Evolutionary conservation across 2,329 filamentous ascomycete species (phyloP).

Genomic region (Neofusicoccum kwambonambiense): DNA sequence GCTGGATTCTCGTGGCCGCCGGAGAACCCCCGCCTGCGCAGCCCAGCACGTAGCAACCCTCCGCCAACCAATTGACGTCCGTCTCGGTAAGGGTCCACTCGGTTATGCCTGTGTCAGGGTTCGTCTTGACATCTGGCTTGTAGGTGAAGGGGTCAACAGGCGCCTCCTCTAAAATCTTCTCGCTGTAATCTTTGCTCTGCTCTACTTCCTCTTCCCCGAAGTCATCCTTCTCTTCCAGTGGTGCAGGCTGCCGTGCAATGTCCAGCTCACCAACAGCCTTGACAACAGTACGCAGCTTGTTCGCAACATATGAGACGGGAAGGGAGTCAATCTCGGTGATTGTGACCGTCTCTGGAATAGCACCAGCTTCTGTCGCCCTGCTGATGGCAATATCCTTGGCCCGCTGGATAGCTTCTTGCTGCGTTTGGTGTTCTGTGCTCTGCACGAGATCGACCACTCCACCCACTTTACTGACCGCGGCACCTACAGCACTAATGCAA

Average conservation of each 20-base stretch:
- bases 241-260: constrained; percentile 28
- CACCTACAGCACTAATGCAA: constrained; percentile 8
- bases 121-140: constrained; percentile 40
- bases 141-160: constrained; percentile 37
- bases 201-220: constrained; percentile 16
- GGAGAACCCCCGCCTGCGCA: constrained; percentile 51
- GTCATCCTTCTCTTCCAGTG: constrained; percentile 14
- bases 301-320: constrained; percentile 55
- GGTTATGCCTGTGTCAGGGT: constrained; percentile 17
- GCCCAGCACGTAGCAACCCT: constrained; percentile 50
- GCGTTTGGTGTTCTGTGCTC: constrained; percentile 29
- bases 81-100: constrained; percentile 47
- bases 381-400: constrained; percentile 42
- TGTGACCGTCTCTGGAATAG: constrained; percentile 43
- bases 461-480: constrained; percentile 19
- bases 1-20: constrained; percentile 44
- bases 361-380: constrained; percentile 48
- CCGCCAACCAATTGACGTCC: constrained; percentile 47
- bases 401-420: constrained; percentile 15
- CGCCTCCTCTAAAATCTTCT: constrained; percentile 5
- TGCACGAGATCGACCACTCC: constrained; percentile 13
- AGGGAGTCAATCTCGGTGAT: constrained; percentile 55
- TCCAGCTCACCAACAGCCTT: constrained; percentile 56
- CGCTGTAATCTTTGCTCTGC: neutral
- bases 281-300: constrained; percentile 53